Evolutionary conservation across 2,329 filamentous ascomycete genomes (phyloP).

Genomic region (Trichothecium sympodiale): DNA sequence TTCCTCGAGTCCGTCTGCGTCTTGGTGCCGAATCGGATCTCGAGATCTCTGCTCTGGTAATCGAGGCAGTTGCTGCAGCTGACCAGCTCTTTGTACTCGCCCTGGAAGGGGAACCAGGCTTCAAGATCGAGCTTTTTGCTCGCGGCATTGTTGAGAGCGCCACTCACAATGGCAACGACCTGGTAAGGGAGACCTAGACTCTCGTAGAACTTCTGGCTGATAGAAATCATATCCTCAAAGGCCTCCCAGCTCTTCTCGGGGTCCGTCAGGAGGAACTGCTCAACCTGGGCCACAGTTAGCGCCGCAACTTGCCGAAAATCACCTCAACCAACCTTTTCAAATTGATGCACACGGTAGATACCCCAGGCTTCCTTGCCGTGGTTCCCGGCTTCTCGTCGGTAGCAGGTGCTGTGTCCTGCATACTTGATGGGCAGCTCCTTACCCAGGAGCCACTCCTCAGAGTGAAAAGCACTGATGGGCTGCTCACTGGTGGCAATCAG

Average conservation of each 20-base stretch:
- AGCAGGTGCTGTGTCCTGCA: conserved; percentile 88
- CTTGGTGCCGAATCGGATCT: conserved; percentile 86
- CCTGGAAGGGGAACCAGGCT: conserved; percentile 92
- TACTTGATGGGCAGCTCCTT: conserved; percentile 85
- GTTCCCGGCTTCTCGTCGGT: conserved; percentile 87
- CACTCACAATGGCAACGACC: conserved; percentile 90
- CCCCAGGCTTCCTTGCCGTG: conserved; percentile 89
- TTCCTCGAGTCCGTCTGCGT: conserved; percentile 73
- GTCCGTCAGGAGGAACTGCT: conserved; percentile 71
- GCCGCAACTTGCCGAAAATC: not conserved
- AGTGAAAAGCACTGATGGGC: conserved; percentile 84
- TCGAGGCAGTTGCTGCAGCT: conserved; percentile 98
- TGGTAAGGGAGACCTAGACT: conserved; percentile 82
- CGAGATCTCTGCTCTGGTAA: conserved; percentile 88
- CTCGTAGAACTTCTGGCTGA: conserved; percentile 92
- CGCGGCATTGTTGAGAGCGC: conserved; percentile 66
- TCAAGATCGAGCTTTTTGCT: conserved; percentile 94
- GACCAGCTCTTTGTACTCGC: conserved; percentile 96
- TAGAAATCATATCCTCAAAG: conserved; percentile 86
- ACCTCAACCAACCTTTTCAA: conserved; percentile 59
- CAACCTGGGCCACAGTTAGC: conserved; percentile 30
- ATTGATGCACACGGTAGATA: conserved; percentile 95
- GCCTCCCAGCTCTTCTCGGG: conserved; percentile 87
- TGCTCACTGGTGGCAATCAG: conserved; percentile 78
- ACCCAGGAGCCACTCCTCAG: conserved; percentile 82